Percentiles rank a stretch among this genome's conserved stretches.
phyloP scores from a whole-genome alignment of 1,284 basidiomycete species.

The Trametes sp. region DNA sequence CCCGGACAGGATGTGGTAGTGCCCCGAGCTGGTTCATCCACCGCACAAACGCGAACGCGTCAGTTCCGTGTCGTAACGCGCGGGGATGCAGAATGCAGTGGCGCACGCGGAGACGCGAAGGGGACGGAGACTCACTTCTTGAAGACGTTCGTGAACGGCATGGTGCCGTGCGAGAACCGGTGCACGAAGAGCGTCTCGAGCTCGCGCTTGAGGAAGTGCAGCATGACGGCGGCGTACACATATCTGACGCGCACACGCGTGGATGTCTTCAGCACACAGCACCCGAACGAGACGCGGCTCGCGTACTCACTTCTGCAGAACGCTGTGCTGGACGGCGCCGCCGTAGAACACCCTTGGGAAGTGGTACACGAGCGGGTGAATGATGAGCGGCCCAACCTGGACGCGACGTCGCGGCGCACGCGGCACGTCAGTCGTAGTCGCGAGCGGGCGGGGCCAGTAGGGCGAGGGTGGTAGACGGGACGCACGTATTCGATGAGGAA shows the following conservation, averaged over 20 bases:
- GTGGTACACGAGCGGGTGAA: constrained; percentile 90
- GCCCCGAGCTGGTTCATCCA: constrained; percentile 69
- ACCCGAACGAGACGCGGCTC: background rate
- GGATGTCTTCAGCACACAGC: no score
- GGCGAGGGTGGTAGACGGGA: constrained; percentile 25
- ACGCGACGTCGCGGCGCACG: background rate
- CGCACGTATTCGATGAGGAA: constrained; percentile 93
- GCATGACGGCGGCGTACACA: constrained; percentile 79
- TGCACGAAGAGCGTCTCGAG: constrained; percentile 94
- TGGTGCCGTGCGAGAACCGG: constrained; percentile 94
- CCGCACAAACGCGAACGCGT: constrained; percentile 17
- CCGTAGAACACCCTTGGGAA: constrained; percentile 77
- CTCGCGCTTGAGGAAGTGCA: constrained; percentile 94
- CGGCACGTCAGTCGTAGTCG: constrained; percentile 10
- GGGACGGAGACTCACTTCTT: constrained; percentile 73
- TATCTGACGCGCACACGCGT: constrained; percentile 55
- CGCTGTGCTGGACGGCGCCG: constrained; percentile 71
- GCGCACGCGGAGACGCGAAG: no score
- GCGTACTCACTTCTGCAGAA: constrained; percentile 81
- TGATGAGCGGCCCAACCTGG: constrained; percentile 89
- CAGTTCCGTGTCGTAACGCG: constrained; percentile 9
- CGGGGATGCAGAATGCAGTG: constrained; percentile 11
- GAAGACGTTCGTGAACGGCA: constrained; percentile 90
- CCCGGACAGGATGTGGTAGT: constrained; percentile 90
- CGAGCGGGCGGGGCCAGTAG: no score